These are phyloP conservation scores for Aurantiochytrium sp. DNA, from an alignment of 108 stramenopile genomes.

Conservation along the genomic window DNA sequence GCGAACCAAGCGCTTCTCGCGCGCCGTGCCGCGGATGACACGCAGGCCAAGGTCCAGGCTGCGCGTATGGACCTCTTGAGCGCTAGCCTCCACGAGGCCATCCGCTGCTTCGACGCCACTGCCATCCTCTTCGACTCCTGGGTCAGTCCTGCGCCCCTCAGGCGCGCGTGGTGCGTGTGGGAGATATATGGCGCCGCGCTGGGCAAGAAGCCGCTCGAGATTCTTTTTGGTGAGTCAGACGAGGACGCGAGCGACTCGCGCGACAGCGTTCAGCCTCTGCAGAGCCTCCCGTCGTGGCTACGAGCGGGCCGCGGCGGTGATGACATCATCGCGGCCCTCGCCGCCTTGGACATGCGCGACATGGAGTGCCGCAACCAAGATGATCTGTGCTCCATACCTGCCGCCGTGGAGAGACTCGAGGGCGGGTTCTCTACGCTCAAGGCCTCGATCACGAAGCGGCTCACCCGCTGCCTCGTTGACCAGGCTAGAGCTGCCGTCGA, in stretches of 20 bases:
- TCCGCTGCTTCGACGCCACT: neutral
- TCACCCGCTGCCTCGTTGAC: neutral
- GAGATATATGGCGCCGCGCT: neutral
- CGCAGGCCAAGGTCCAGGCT: neutral
- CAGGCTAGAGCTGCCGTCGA: neutral
- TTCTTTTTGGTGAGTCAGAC: neutral
- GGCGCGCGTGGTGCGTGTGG: neutral
- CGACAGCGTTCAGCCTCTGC: too few relatives aligned
- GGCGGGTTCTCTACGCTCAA: neutral
- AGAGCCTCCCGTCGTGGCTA: neutral
- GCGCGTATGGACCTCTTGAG: neutral
- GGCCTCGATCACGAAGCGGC: neutral
- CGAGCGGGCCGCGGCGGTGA: neutral
- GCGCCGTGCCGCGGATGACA: neutral
- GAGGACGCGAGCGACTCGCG: too few relatives aligned
- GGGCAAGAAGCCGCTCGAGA: neutral
- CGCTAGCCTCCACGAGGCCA: neutral
- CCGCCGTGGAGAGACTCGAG: neutral
- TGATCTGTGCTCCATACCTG: neutral
- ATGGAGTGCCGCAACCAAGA: neutral
- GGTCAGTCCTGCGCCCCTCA: neutral
- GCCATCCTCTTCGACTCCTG: neutral
- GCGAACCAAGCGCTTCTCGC: neutral
- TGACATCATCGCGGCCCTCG: neutral
- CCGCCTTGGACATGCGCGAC: neutral